Evolutionary conservation across 495 filamentous ascomycete species (phyloP), one percentile per base, ranked within the genome.

Genomic region (Xylaria venustula): DNA sequence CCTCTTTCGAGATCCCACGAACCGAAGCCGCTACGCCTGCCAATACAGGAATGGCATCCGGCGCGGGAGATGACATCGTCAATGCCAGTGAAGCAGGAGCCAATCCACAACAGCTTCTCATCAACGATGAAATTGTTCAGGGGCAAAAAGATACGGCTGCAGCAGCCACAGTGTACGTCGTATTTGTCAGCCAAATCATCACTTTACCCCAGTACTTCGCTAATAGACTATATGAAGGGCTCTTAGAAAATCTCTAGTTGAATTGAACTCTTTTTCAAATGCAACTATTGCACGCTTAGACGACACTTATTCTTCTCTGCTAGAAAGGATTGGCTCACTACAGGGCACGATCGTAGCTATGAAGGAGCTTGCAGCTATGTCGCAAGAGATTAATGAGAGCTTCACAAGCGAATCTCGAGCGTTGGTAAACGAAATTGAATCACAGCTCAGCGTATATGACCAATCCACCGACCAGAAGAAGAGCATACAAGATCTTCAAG

Each of bases 251-350:
- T 75, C 79, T 0, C 65, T 85, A 17, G 45, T 66, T 45, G 71
- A 77, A 25, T 69, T 85, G 15, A 74, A 74, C 23, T 67, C 64
- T 11, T 77, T 79, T 58, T 79, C 80, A 8, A 78, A 72, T 42
- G 81, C 82, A 36, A 85, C 86, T 3, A 94, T 87, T 19, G 83
- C 84, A 61, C 84, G 84, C 45, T 82, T 97, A n/a, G 91, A 96
- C 67, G 88, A 89, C 64, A 92, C 88, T 0, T 96, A 96, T 75
- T 92, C 93, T 66, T 86, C 88, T 3, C 80, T 97, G 5, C 79
- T 94, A 15, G 88, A 93, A 68, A 93, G 89, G 60, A 79, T 93
- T 30, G 81, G 84, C 44, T 73, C 84, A 0, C 77, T 97, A 32
- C 86, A 88, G 52, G 77, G 81, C 51, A 91, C 87, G 2, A 83